These are phyloP conservation scores for Xylariomycetidae sp. DNA, from an alignment of 2,329 filamentous ascomycete genomes.

Conservation along the genomic window DNA sequence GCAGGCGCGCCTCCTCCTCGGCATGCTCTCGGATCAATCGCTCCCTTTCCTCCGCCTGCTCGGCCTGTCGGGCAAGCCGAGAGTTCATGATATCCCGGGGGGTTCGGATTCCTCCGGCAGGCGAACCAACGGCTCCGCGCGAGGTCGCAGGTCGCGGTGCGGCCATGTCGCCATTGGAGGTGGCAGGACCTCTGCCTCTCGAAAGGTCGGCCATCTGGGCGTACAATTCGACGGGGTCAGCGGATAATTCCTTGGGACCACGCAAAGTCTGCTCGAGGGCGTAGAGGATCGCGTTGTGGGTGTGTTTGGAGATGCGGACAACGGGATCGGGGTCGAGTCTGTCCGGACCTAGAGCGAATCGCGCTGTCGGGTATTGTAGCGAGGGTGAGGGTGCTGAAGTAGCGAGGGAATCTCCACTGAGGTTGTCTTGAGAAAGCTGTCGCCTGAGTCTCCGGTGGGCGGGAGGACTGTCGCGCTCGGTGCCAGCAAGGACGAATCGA, in stretches of 20 bases:
- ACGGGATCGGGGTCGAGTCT: slow-evolving; percentile 38
- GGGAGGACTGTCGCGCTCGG: slow-evolving; percentile 22
- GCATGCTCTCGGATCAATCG: slow-evolving; percentile 50
- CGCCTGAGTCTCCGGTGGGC: slow-evolving; percentile 23
- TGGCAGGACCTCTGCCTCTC: slow-evolving; percentile 47
- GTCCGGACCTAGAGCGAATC: slow-evolving; percentile 26
- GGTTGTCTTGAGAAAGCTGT: slow-evolving; percentile 40
- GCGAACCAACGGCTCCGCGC: slow-evolving; percentile 47
- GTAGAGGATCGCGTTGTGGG: slow-evolving; percentile 85
- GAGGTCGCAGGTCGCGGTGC: slow-evolving; percentile 41
- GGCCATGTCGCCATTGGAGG: slow-evolving; percentile 49
- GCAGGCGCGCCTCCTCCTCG: slow-evolving; percentile 48
- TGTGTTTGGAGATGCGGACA: slow-evolving; percentile 71
- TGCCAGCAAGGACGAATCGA: slow-evolving; percentile 28
- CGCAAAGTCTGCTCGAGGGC: slow-evolving; percentile 86
- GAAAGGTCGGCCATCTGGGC: slow-evolving; percentile 84
- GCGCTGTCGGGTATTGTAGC: slow-evolving; percentile 18
- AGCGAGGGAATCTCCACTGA: slow-evolving; percentile 37
- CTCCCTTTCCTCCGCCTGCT: slow-evolving; percentile 54
- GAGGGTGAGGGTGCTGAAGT: slow-evolving; percentile 28
- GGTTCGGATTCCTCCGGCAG: slow-evolving; percentile 67
- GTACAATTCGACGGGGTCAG: slow-evolving; percentile 80
- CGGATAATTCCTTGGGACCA: slow-evolving; percentile 74
- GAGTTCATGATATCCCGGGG: slow-evolving; percentile 90
- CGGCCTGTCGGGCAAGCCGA: slow-evolving; percentile 68